Percentiles rank a stretch among this genome's conserved stretches.
Conservation (phyloP, 1,284 basidiomycete species). For the Omphalotus olearius region DNA sequence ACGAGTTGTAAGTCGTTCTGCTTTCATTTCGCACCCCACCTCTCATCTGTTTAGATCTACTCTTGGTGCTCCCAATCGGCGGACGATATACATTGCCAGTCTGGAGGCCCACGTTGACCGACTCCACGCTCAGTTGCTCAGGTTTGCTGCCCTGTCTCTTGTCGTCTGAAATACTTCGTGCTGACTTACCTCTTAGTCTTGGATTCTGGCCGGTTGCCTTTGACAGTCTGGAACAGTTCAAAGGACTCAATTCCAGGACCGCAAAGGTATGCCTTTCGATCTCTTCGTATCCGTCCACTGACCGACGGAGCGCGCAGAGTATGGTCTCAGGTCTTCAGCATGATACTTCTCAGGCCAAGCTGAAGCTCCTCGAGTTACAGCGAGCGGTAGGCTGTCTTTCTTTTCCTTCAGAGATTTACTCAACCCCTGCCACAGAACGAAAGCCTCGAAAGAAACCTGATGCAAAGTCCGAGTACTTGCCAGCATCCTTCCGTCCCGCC, state of each 20-base stretch:
- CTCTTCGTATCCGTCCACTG: background rate
- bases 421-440: conserved; percentile 21
- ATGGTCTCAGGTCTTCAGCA: conserved; percentile 69
- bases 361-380: conserved; percentile 63
- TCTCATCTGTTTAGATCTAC: conserved; percentile 40
- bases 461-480: background rate
- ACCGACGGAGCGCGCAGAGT: conserved; percentile 37
- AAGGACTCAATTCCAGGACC: conserved; percentile 64
- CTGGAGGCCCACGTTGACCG: conserved; percentile 60
- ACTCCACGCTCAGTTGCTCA: conserved; percentile 48
- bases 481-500: background rate
- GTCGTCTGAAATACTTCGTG: background rate
- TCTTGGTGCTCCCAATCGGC: conserved; percentile 58
- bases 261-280: conserved; percentile 51
- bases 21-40: background rate
- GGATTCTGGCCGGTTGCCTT: conserved; percentile 51
- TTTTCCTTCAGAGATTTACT: background rate
- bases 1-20: conserved; percentile 49
- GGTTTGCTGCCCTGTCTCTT: conserved; percentile 19
- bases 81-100: conserved; percentile 56
- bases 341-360: conserved; percentile 50
- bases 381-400: conserved; percentile 47
- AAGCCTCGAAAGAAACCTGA: conserved; percentile 17
- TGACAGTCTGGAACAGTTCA: conserved; percentile 49
- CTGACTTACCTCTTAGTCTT: conserved; percentile 23